A percentile compares a stretch with the other conserved stretches of the same genome.
Conservation (phyloP, 2,329 filamentous ascomycete species). For the Cladophialophora yegresii region DNA sequence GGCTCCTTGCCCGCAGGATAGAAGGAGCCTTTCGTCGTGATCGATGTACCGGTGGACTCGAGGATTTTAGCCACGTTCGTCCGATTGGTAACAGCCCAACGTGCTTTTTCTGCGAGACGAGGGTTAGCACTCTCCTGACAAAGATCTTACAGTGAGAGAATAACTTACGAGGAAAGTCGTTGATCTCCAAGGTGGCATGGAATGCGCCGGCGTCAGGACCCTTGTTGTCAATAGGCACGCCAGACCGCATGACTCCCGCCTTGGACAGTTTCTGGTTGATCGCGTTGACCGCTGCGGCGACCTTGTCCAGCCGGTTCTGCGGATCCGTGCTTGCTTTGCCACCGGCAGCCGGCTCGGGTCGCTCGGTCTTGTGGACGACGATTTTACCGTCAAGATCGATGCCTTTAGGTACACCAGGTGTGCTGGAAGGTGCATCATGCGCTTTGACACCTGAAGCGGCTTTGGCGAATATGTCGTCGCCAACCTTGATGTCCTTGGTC, state of each 20-base stretch:
- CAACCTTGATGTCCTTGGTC: conserved; percentile 64
- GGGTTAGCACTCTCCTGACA: conserved; percentile 17
- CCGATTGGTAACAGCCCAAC: conserved; percentile 97
- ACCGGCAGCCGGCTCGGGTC: conserved; percentile 37
- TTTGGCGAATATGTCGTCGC: conserved; percentile 57
- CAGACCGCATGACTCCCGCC: conserved; percentile 83
- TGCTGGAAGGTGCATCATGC: conserved; percentile 52
- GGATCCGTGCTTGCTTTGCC: conserved; percentile 40
- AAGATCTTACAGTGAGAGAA: conserved; percentile 4
- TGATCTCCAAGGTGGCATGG: conserved; percentile 97
- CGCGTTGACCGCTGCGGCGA: conserved; percentile 83
- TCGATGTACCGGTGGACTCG: conserved; percentile 89
- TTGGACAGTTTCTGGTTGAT: conserved; percentile 90
- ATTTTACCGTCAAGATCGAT: conserved; percentile 69
- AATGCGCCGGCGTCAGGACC: conserved; percentile 95
- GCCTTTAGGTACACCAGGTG: conserved; percentile 54
- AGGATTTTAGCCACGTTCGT: conserved; percentile 98
- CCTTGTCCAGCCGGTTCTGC: conserved; percentile 77
- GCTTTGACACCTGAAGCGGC: conserved; percentile 67
- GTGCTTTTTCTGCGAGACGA: conserved; percentile 69
- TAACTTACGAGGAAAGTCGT: conserved; percentile 81
- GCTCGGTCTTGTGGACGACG: conserved; percentile 70
- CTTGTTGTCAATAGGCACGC: conserved; percentile 97
- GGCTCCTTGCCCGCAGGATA: conserved; percentile 82
- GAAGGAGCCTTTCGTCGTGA: conserved; percentile 94